Base-by-base conservation (phyloP, 371 early-diverging fungal species). In the Mucor ambiguus region DNA sequence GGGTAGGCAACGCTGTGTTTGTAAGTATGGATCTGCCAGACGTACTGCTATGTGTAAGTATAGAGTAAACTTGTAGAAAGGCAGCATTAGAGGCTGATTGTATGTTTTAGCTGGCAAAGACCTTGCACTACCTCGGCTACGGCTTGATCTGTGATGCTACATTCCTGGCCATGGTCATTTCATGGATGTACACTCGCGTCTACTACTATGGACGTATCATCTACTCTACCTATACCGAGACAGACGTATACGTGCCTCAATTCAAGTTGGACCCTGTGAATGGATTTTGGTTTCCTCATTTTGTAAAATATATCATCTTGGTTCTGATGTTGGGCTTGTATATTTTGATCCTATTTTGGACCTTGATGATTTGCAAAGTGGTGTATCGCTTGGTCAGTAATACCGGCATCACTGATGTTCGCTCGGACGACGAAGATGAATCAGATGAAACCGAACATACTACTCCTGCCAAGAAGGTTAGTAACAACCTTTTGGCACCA, bases 1-100 rank as follows among this genome's bases (percentile, higher is more conserved):
- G 88, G n/a, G 82, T 92, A 16, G 93, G 94, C 18, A 91, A 89
- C 60, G 90, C 88, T n/a, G 84, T 92, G 18, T 86, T 92, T 78
- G 85, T 89, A 5, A 82, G 85, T 68, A 88, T 94, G 91, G 94
- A 94, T 76, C 68, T 88, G 8, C 87, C 93, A 5, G 94, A 94
- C 69, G 87, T 90, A 29, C 75, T 92, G 46, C 76, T 94, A 28
- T 86, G 90, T 29, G 82, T 90, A 89, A 92, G 86, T 59, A 8
- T 8, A 35, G 37, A 55, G 16, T 46, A 37, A 18, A 64, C 60
- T 20, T 49, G 26, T 37, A 35, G 37, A 48, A 48, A 14, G 1
- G 1, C 1, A 6, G 37, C 4, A 14, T 4, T 4, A 37, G 37
- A 37, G 37, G 37, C 14, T 37, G 14, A 37, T 4, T 3, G 1